phyloP scores from a whole-genome alignment of 768 basidiomycete species.

The Guyanaporus albipodus region DNA sequence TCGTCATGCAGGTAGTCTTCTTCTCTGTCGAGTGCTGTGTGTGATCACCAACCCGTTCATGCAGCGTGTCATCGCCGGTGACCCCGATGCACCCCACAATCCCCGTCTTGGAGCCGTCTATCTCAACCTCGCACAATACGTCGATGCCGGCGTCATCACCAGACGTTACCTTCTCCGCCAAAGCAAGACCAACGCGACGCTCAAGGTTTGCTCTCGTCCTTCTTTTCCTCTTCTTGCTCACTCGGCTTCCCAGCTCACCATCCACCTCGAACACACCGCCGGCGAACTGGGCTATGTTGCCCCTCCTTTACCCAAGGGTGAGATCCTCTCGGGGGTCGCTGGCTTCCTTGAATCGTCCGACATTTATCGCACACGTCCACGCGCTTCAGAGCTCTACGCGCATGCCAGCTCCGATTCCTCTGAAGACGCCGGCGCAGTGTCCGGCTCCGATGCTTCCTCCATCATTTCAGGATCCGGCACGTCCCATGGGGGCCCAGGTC shows the following conservation, averaged over 20 bases:
- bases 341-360: slow-evolving; percentile 55
- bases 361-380: slow-evolving; percentile 48
- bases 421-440: slow-evolving; percentile 6
- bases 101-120: slow-evolving; percentile 61
- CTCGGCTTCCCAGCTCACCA: slow-evolving; percentile 44
- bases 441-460: slow-evolving; percentile 21
- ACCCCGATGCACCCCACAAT: slow-evolving; percentile 51
- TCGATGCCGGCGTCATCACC: slow-evolving; percentile 51
- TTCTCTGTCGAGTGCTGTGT: neutral
- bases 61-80: slow-evolving; percentile 56
- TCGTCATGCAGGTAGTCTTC: slow-evolving; percentile 49
- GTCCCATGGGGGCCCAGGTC: neutral
- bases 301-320: slow-evolving; percentile 67
- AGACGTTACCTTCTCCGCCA: slow-evolving; percentile 65
- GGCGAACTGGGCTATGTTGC: slow-evolving; percentile 56
- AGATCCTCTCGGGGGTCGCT: slow-evolving; percentile 66
- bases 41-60: neutral
- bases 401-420: slow-evolving; percentile 26
- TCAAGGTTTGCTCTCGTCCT: slow-evolving; percentile 45
- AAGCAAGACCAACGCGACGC: slow-evolving; percentile 75
- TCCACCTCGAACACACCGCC: slow-evolving; percentile 51
- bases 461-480: slow-evolving; percentile 13
- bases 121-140: slow-evolving; percentile 75
- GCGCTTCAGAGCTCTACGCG: slow-evolving; percentile 45
- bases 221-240: neutral